Percentiles rank a stretch among this genome's conserved stretches.
Conservation (phyloP, 306 rosid genomes). For the Betula pendula region DNA sequence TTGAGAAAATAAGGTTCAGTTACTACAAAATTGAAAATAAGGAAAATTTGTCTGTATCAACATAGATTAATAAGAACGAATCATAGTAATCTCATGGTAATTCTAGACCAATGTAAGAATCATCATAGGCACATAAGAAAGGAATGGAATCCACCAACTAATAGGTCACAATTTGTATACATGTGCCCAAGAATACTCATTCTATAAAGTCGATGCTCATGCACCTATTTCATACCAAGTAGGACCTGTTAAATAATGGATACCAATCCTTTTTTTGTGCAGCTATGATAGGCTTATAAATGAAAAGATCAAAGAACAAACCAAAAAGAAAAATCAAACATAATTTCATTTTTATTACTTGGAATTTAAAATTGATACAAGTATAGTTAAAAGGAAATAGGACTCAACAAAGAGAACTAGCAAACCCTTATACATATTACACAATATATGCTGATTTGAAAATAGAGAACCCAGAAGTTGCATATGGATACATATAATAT, state of each 20-base stretch:
- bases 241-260: neutral
- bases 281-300: neutral
- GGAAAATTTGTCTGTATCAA: no score
- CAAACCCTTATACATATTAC: no score
- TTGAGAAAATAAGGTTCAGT: no score
- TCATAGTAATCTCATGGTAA: neutral
- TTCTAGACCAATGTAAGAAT: neutral
- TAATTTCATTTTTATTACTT: no score
- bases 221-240: neutral
- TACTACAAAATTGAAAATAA: no score
- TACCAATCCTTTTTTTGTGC: neutral
- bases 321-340: no score
- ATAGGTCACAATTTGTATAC: neutral
- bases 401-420: neutral
- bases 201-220: neutral
- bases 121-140: neutral
- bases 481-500: no score
- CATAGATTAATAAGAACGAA: no score
- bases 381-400: neutral
- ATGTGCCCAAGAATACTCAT: no score
- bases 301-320: no score
- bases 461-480: neutral
- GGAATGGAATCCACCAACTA: neutral
- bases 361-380: no score
- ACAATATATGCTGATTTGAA: no score